Base-by-base conservation (phyloP, 1,139 yeast genomes). In the Candida albicans region DNA sequence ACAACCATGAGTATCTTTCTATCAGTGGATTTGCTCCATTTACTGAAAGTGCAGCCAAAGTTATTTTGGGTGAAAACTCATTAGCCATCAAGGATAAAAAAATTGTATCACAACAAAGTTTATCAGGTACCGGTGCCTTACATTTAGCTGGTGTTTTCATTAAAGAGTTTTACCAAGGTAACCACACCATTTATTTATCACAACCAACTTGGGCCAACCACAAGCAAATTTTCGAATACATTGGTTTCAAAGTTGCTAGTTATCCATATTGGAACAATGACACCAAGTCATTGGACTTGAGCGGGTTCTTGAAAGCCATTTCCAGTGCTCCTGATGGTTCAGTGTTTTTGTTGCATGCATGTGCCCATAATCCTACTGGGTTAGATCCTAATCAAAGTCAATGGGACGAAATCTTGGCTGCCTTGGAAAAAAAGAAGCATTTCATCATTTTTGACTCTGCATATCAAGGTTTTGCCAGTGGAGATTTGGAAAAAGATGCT, bases 191-290 rank as follows among this genome's bases (percentile, higher is more conserved):
- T 39, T 91, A 89, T 67, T 67, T 91, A 46, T 87, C 96, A 8
- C 74, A 80, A 52, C 99, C 99, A 49, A 91, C 99, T 24, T 93
- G 99, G 99, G 96, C 93, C 44, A 93, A 91, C 73, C 99, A 93
- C 69, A 75, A 78, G 64, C 87, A 84, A 62, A 87, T 93, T 54
- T 93, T 88, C 64, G 73, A 77, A 54, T 72, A 79, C 48, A 75
- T 79, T 48, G 95, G 91, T 3, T 73, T 85, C 46, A 67, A 74
- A 50, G 81, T 83, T 39, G 81, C 73, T 39, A 65, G 73, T 36
- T 93, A 93, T 64, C 95, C 96, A 15, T 86, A 86, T 70, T 86
- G 89, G 84, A 77, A 86, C 64, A 66, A 71, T 51, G 69, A 68
- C 40, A 78, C 77, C 54, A 84, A 84, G 62, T 67, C 80, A 1